Base-by-base conservation (phyloP, 805 yeast genomes). In the Ogataea pilisensis region DNA sequence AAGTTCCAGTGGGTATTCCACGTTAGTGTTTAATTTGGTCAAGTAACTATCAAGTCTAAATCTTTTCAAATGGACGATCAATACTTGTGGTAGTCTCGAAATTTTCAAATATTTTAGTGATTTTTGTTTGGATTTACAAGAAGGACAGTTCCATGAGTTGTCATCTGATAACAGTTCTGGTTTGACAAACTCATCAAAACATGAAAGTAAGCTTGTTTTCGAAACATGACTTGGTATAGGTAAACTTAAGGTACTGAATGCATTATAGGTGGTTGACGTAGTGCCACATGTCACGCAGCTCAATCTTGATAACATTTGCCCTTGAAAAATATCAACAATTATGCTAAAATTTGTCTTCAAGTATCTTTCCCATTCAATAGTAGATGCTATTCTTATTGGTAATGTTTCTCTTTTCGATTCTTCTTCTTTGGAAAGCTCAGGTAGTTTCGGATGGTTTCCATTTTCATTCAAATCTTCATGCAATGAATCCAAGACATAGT, bases 351-450 rank as follows among this genome's bases (percentile, higher is more conserved):
- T 88, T 17, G 85, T 74, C 43, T 79, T 80, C 41, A 87, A 65
- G 57, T 88, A 88, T 42, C 95, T 68, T 54, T 86, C 95, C 98
- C 98, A 90, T 58, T 90, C 96, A 37, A 88, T 77, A 0, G 93
- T 76, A 0, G 95, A 81, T 0, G 95, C 96, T 20, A 85, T 68
- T 42, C 96, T 70, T 2, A 88, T 71, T 0, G 95, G 84, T 54
- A 87, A 62, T 21, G 63, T 63, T 56, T 90, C 98, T 33, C 96
- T 69, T 13, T 72, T 65, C 28, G 68, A 68, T 56, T 89, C 96
- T 46, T 89, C 93, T 38, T 75, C 80, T 37, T 76, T 80, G 12
- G 81, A 76, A 44, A 85, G 72, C 49, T 80, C 88, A 13, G 75
- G 71, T 28, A 69, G 55, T 29, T 78, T 69, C 2, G 74, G 73